A percentile compares a stretch with the other conserved stretches of the same genome.
These are phyloP conservation scores for Euphorbia celastroides DNA, from an alignment of 441 rosid genomes.

Conservation along the genomic window DNA sequence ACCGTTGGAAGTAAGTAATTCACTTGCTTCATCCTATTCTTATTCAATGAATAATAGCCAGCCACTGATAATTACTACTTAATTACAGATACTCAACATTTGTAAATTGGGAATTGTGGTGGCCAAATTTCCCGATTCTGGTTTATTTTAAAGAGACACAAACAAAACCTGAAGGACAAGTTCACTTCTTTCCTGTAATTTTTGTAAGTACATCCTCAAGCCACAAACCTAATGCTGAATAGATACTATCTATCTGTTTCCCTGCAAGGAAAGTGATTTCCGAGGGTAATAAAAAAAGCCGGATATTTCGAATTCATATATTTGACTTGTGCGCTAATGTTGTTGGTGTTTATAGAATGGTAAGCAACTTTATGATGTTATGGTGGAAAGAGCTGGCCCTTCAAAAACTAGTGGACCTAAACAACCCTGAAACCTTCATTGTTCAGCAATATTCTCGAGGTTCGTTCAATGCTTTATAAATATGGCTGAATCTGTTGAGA, in stretches of 20 bases:
- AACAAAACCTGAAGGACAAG: slow-evolving; percentile 79
- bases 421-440: slow-evolving; percentile 23
- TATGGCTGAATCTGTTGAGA: too few species aligned
- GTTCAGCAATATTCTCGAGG: not conserved
- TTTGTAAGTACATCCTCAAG: slow-evolving; percentile 43
- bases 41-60: not conserved
- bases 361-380: slow-evolving; percentile 63
- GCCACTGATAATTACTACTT: slow-evolving; percentile 2
- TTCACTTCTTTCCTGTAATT: slow-evolving; percentile 77
- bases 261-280: too few species aligned
- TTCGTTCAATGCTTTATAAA: not conserved
- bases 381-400: slow-evolving; percentile 77
- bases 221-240: too few species aligned
- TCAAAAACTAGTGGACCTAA: slow-evolving; percentile 61
- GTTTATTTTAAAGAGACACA: slow-evolving; percentile 76
- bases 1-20: slow-evolving; percentile 67
- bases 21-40: too few species aligned
- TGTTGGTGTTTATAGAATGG: too few species aligned
- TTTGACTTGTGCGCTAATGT: too few species aligned
- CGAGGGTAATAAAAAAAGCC: too few species aligned
- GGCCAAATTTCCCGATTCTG: slow-evolving; percentile 71
- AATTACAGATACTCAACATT: slow-evolving; percentile 53
- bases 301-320: too few species aligned
- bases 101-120: slow-evolving; percentile 84
- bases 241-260: too few species aligned